These are phyloP conservation scores for Chenopodium quinoa DNA, from an alignment of 148 eudicot genomes.

Conservation along the genomic window DNA sequence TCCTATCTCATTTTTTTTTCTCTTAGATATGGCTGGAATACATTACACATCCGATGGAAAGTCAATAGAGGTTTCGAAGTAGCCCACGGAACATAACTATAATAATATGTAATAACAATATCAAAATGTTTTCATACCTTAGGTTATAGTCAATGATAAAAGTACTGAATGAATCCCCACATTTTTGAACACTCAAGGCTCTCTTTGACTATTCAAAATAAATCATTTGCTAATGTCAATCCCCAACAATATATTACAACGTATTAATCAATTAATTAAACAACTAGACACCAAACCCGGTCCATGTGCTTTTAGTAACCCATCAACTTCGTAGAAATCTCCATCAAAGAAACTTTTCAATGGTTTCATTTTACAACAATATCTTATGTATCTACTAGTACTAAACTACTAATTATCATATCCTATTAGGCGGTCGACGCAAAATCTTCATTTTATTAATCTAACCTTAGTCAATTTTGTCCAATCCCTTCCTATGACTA, in stretches of 20 bases:
- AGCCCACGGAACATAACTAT: background rate
- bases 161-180: conserved; percentile 21
- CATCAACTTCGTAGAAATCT: conserved; percentile 31
- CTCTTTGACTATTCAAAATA: conserved; percentile 29
- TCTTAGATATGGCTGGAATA: background rate
- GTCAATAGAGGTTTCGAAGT: background rate
- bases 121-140: conserved; percentile 7
- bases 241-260: conserved; percentile 7
- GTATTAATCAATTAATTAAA: conserved; percentile 16
- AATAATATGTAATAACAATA: background rate
- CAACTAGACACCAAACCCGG: conserved; percentile 4
- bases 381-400: conserved; percentile 1
- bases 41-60: background rate
- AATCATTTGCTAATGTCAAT: conserved; percentile 28
- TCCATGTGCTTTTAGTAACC: conserved; percentile 31
- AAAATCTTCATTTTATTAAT: background rate
- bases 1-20: background rate
- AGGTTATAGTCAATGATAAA: conserved; percentile 29
- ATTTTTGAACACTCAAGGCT: conserved; percentile 10
- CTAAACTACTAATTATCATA: background rate
- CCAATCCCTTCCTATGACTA: background rate
- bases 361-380: conserved; percentile 1
- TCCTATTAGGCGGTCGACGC: conserved; percentile 3
- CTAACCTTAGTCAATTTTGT: conserved; percentile 17
- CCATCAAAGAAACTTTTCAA: conserved; percentile 16